Conservation (phyloP, 2,329 filamentous ascomycete genomes). For the Neopestalotiopsis sp. region DNA sequence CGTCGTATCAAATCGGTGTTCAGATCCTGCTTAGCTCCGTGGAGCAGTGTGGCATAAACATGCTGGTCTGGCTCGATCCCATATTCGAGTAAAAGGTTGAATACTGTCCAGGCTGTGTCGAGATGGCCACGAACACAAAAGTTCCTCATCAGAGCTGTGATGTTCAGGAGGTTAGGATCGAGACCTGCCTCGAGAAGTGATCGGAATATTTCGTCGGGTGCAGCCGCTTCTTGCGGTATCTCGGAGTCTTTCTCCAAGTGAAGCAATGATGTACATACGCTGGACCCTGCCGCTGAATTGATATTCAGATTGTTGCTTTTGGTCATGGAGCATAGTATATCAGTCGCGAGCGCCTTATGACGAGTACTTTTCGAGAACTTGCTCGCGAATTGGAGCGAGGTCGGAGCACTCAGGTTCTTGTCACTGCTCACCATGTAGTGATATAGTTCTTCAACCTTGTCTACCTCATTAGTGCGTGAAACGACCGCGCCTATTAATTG, state of each 20-base stretch:
- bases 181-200: constrained; percentile 65
- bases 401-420: constrained; percentile 41
- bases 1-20: constrained; percentile 60
- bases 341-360: constrained; percentile 49
- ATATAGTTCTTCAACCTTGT: constrained; percentile 25
- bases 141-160: constrained; percentile 74
- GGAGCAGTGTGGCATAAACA: constrained; percentile 73
- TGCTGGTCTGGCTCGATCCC: constrained; percentile 67
- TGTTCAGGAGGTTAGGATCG: constrained; percentile 64
- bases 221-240: constrained; percentile 46
- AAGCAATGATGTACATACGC: constrained; percentile 67
- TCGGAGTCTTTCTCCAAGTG: constrained; percentile 39
- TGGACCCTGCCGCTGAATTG: constrained; percentile 53
- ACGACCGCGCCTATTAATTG: constrained; percentile 27
- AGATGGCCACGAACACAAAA: constrained; percentile 70
- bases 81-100: constrained; percentile 64
- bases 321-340: constrained; percentile 47
- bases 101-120: constrained; percentile 68
- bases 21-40: constrained; percentile 67
- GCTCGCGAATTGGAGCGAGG: constrained; percentile 53
- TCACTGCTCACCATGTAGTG: constrained; percentile 27
- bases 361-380: constrained; percentile 46
- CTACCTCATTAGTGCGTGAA: constrained; percentile 15
- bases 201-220: constrained; percentile 59
- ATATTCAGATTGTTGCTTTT: constrained; percentile 45